Percentiles rank a stretch among this genome's conserved stretches.
phyloP scores from a whole-genome alignment of 208 protist species.

The Crithidia fasciculata region DNA sequence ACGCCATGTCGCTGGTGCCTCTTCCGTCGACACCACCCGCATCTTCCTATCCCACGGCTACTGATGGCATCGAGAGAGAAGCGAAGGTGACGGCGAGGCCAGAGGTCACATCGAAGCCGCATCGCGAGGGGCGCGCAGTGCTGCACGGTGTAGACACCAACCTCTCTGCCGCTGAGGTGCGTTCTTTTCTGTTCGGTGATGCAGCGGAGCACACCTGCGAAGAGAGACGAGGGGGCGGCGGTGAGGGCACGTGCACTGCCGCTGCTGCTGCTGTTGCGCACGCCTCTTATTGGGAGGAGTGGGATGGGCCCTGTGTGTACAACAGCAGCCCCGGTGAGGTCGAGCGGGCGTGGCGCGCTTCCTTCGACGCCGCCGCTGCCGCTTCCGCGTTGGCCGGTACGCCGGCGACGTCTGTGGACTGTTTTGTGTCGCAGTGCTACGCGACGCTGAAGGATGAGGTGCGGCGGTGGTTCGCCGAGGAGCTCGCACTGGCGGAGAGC shows the following conservation, averaged over 20 bases:
- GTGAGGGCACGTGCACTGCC: neutral
- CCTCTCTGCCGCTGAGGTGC: neutral
- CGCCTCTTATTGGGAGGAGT: conserved; percentile 26
- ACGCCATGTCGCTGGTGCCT: conserved; percentile 7
- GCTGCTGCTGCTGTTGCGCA: neutral
- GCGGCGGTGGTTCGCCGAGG: conserved; percentile 27
- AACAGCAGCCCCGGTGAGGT: conserved; percentile 22
- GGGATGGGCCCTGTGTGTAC: conserved; percentile 29
- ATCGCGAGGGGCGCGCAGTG: neutral
- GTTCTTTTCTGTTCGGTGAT: neutral
- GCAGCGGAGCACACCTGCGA: neutral
- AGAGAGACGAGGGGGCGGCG: neutral
- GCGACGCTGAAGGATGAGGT: conserved; percentile 23
- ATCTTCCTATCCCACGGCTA: neutral
- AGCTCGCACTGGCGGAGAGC: neutral
- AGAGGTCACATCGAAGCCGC: neutral
- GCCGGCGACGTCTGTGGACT: neutral
- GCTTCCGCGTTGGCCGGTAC: neutral
- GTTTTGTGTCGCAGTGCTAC: conserved; percentile 21
- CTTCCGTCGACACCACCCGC: neutral
- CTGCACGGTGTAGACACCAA: neutral
- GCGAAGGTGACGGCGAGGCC: neutral
- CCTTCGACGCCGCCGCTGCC: neutral
- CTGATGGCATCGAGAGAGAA: neutral
- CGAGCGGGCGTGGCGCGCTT: conserved; percentile 20